Conservation (phyloP, 306 rosid species). For the Boehmeria nivea region DNA sequence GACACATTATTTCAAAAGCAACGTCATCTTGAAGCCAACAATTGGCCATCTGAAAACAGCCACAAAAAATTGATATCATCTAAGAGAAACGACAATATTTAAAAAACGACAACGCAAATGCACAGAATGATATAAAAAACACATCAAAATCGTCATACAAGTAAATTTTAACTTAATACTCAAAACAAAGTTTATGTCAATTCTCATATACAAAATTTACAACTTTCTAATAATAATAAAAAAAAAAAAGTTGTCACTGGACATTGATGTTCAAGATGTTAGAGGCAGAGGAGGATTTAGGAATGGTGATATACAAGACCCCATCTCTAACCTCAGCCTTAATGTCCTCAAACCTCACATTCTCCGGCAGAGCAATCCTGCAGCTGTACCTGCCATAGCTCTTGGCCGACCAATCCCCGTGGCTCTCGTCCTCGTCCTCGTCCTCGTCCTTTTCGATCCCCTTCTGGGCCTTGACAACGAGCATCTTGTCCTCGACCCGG, state of each 20-base stretch:
- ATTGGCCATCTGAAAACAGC: too few species aligned
- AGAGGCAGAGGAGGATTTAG: conserved; percentile 32
- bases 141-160: too few species aligned
- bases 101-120: too few species aligned
- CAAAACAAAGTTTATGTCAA: too few species aligned
- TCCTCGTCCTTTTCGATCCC: conserved; percentile 18
- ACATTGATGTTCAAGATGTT: conserved; percentile 50
- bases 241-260: conserved; percentile 20
- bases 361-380: conserved; percentile 71
- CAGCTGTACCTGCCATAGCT: conserved; percentile 67
- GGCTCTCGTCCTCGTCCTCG: not conserved
- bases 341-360: conserved; percentile 61
- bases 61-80: too few species aligned
- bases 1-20: too few species aligned
- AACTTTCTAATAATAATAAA: not conserved
- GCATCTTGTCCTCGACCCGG: conserved; percentile 83
- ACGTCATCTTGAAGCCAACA: too few species aligned
- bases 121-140: too few species aligned
- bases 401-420: conserved; percentile 69
- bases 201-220: not conserved
- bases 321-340: conserved; percentile 84
- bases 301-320: conserved; percentile 64
- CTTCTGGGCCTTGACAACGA: conserved; percentile 71
- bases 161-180: too few species aligned
- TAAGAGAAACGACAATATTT: too few species aligned